Base-by-base conservation (phyloP, 1,284 basidiomycete genomes). In the Ceratobasidium sp. region DNA sequence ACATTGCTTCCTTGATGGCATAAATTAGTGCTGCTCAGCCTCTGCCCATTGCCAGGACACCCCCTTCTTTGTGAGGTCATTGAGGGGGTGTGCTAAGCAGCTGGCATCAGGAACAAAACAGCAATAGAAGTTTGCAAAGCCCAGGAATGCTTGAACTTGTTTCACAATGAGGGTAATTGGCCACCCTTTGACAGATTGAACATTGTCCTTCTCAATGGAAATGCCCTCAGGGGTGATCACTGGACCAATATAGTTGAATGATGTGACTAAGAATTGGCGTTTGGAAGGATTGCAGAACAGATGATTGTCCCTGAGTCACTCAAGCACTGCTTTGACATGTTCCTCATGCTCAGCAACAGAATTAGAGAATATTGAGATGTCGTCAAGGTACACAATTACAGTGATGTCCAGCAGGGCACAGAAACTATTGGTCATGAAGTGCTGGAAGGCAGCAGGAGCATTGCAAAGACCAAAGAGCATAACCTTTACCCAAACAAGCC, bases 91-190 rank as follows among this genome's bases (percentile, higher is more conserved):
- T 1, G 73, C 71, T n/a, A 77, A 73, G 13, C 67, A 34, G 0
- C 77, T 73, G 71, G 74, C 79, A 27, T 72, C 50, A 8, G 62
- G 38, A 42, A 80, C 75, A 70, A 79, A 79, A n/a, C 73, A 20
- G 79, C 73, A 13, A 78, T 78, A 1, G 79, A 49, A 71, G 79
- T 78, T 3, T n/a, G n/a, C n/a, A n/a, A n/a, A n/a, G n/a, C n/a
- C n/a, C n/a, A n/a, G n/a, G n/a, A n/a, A n/a, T n/a, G 47, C 38
- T 55, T 75, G 74, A 20, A 76, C 38, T 34, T 77, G 70, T 27
- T 64, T 71, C 29, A 77, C 69, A 12, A 40, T 74, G 2, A 20
- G 69, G 0, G 77, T 78, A 1, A 35, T 20, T 6, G 74, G 75
- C 78, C 78, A 79, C 0, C 69, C 53, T 1, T 53, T 42, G 45